Evolutionary conservation across 2,329 filamentous ascomycete genomes (phyloP), one percentile per base, ranked within the genome.

Genomic region (Aspergillus oerlinghausenensis): DNA sequence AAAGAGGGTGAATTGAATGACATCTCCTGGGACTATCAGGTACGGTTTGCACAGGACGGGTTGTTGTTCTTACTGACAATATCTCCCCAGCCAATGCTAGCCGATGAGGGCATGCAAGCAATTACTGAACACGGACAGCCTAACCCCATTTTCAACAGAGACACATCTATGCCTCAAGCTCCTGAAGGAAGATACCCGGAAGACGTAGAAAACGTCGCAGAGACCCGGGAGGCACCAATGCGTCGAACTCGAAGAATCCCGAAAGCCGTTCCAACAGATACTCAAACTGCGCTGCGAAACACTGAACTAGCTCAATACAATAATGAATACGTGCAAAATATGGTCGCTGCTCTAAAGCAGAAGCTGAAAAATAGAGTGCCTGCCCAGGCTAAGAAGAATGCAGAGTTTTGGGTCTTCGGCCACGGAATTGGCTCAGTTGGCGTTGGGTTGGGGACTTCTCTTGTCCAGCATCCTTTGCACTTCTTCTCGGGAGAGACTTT

Each of bases 301-400:
- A 72, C 75, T 5, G 82, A 84, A 21, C 70, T 89, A 1, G 72
- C 76, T 1, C 69, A 72, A n/a, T 87, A 84, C 82, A 82, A 83
- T 58, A 72, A 75, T 1, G 74, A 84, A 28, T 89, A 89, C 60
- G 61, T 82, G 1, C 64, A 74, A 10, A 87, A 86, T 61, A 92
- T 90, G 83, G 74, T 70, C 1, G 70, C 73, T 11, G 79, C 77
- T 8, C 65, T 65, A 6, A 74, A 71, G 29, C 66, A 74, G 21
- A 86, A 83, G 61, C 62, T 72, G 4, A 65, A 73, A 5, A 73
- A 77, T 35, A 77, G 74, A 50, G 64, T 73, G 14, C 61, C 70
- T 11, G 68, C 71, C 0, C 73, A 80, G 45, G 83, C 85, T 2
- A 88, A 83, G 71, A 84, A 81, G 65, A 88, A 87, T 57, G 87